Evolutionary conservation across 345 rosid genomes (phyloP).

Genomic region (Eucalyptus globulus): DNA sequence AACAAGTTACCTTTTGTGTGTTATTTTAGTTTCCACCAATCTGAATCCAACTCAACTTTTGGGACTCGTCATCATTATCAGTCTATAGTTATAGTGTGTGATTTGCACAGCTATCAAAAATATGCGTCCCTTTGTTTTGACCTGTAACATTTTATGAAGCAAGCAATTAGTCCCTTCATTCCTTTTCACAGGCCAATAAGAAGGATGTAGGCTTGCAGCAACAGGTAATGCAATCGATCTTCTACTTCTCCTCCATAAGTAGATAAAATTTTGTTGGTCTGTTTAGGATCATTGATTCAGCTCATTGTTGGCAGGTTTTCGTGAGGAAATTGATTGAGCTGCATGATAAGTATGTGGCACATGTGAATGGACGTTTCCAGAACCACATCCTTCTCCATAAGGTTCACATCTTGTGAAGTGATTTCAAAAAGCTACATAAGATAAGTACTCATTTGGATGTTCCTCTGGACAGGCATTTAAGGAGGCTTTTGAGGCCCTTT

Average conservation of each 20-base stretch:
- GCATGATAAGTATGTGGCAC: conserved; percentile 69
- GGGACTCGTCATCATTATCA: not conserved
- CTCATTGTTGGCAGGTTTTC: conserved; percentile 41
- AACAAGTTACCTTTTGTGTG: no score
- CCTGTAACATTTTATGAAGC: not conserved
- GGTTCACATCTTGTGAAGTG: conserved; percentile 2
- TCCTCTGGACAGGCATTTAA: conserved; percentile 31
- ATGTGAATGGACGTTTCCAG: conserved; percentile 60
- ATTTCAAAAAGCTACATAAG: not conserved
- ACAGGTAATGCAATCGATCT: conserved; percentile 31
- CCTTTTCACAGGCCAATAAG: conserved; percentile 29
- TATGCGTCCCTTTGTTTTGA: not conserved
- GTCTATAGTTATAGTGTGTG: not conserved
- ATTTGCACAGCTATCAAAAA: not conserved
- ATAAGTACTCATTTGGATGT: not conserved
- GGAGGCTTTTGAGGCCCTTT: conserved; percentile 54
- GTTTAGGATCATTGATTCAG: not conserved
- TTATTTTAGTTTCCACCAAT: not conserved
- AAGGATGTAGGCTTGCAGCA: conserved; percentile 45
- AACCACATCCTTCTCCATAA: conserved; percentile 64
- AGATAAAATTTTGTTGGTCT: not conserved
- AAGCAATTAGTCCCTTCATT: not conserved
- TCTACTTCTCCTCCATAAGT: not conserved
- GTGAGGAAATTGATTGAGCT: conserved; percentile 64
- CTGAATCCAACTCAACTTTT: not conserved